phyloP scores from a whole-genome alignment of 495 filamentous ascomycete species.

The Baudoinia panamericana region DNA sequence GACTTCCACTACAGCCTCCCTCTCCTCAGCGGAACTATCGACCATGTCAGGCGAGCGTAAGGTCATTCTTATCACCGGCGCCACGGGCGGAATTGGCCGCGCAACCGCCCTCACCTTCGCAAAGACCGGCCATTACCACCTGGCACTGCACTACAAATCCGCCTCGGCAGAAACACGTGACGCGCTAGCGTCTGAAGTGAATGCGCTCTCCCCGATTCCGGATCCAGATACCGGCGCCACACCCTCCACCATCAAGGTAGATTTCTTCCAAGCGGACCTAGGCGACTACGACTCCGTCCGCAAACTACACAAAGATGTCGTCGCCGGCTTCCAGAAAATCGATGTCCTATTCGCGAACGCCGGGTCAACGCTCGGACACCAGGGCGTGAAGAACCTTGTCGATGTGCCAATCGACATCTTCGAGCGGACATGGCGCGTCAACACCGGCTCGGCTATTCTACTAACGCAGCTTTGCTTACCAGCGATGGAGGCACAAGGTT shows the following conservation, averaged over 20 bases:
- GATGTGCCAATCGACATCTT: conserved; percentile 26
- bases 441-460: conserved; percentile 24
- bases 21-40: no score
- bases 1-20: no score
- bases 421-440: conserved; percentile 24
- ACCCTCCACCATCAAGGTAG: conserved; percentile 9
- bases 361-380: conserved; percentile 19
- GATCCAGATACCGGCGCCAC: neutral
- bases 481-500: conserved; percentile 23
- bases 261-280: conserved; percentile 28
- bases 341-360: conserved; percentile 33
- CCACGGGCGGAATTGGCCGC: conserved; percentile 26
- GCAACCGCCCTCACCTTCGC: conserved; percentile 23
- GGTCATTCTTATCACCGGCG: conserved; percentile 21
- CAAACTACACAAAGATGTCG: conserved; percentile 23
- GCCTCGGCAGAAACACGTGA: conserved; percentile 18
- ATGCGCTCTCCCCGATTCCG: neutral
- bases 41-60: conserved; percentile 1
- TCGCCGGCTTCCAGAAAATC: conserved; percentile 15
- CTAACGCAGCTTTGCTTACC: conserved; percentile 28
- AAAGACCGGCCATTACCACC: conserved; percentile 15
- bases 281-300: conserved; percentile 25
- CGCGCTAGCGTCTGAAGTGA: conserved; percentile 2
- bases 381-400: conserved; percentile 21
- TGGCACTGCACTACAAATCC: conserved; percentile 28